phyloP scores from a whole-genome alignment of 1,139 yeast species.

The Scheffersomyces titani region DNA sequence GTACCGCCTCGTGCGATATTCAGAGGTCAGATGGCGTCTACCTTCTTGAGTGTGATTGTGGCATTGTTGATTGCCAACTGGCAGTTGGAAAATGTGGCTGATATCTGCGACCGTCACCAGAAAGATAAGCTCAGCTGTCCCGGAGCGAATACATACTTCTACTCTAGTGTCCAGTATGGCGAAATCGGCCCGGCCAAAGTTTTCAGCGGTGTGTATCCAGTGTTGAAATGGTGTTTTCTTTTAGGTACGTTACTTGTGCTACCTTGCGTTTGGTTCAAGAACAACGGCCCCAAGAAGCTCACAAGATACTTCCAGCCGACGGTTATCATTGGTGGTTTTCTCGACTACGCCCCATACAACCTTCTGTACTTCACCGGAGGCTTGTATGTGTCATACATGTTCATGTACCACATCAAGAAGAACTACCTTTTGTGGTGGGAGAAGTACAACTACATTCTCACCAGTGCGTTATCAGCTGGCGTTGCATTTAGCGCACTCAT shows the following conservation, averaged over 20 bases:
- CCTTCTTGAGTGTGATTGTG: constrained; percentile 44
- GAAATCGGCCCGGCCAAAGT: constrained; percentile 64
- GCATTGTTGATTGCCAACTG: constrained; percentile 56
- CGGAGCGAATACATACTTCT: constrained; percentile 46
- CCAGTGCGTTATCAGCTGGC: constrained; percentile 58
- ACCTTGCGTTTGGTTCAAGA: constrained; percentile 43
- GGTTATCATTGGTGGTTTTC: constrained; percentile 48
- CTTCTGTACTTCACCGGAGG: constrained; percentile 57
- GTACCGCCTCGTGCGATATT: constrained; percentile 64
- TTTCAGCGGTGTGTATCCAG: constrained; percentile 52
- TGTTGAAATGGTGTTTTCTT: constrained; percentile 52
- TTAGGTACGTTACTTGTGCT: constrained; percentile 51
- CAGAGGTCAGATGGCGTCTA: constrained; percentile 56
- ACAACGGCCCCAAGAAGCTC: constrained; percentile 26
- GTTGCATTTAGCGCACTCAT: constrained; percentile 57
- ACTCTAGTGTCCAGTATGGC: constrained; percentile 63
- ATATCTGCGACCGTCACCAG: constrained; percentile 48
- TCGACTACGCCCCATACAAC: constrained; percentile 56
- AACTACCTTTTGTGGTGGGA: constrained; percentile 61
- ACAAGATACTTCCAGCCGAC: constrained; percentile 47
- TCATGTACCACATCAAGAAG: constrained; percentile 54
- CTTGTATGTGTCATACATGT: constrained; percentile 45
- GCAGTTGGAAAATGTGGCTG: constrained; percentile 48
- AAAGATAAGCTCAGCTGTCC: constrained; percentile 51
- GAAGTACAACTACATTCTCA: constrained; percentile 60